A percentile compares a stretch with the other conserved stretches of the same genome.
These are phyloP conservation scores for Halocafeteria seosinensis DNA, from an alignment of 108 stramenopile genomes.

Conservation along the genomic window DNA sequence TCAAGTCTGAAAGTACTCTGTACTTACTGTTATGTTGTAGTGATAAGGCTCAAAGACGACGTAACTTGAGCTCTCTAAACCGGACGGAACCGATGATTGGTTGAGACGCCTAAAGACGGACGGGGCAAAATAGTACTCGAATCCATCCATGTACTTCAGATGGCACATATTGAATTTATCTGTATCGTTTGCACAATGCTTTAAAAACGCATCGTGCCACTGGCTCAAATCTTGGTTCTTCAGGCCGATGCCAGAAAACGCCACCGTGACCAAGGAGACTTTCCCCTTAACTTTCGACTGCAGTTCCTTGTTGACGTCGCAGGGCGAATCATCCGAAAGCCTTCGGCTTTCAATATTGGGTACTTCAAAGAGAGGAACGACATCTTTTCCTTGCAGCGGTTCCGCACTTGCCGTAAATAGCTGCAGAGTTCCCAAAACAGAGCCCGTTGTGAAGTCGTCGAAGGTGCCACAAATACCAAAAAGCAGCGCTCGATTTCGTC, in stretches of 20 bases:
- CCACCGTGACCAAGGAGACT: neutral
- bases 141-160: neutral
- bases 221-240: neutral
- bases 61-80: neutral
- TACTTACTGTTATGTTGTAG: neutral
- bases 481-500: neutral
- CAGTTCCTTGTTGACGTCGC: neutral
- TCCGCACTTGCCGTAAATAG: neutral
- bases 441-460: too few relatives aligned
- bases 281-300: neutral
- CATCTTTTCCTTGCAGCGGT: neutral
- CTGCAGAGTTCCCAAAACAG: too few relatives aligned
- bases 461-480: too few relatives aligned
- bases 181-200: too few relatives aligned
- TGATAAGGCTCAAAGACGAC: neutral
- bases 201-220: neutral
- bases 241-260: neutral
- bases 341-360: neutral
- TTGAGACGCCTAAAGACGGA: neutral
- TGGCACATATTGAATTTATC: neutral
- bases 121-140: neutral
- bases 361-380: neutral
- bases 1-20: too few relatives aligned
- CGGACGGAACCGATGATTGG: neutral
- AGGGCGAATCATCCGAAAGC: neutral